phyloP scores from a whole-genome alignment of 208 protist species.

The Leishmania tropica region DNA sequence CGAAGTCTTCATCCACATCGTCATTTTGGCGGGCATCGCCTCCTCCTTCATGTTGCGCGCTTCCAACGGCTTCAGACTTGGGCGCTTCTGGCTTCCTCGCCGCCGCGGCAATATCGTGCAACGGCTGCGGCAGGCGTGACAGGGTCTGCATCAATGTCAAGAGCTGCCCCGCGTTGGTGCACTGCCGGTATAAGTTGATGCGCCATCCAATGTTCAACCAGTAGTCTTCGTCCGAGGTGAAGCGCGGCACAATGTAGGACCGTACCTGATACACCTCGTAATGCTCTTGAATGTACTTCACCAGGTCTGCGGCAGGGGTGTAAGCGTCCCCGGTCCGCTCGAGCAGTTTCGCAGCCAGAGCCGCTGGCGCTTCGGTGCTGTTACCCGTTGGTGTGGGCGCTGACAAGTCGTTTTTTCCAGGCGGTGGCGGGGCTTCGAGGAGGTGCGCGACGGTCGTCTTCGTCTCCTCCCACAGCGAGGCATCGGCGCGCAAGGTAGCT shows the following conservation, averaged over 20 bases:
- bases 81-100: neutral
- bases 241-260: constrained; percentile 48
- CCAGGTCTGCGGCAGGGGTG: constrained; percentile 36
- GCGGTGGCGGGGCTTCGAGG: neutral
- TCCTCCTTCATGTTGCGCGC: neutral
- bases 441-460: constrained; percentile 9
- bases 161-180: constrained; percentile 29
- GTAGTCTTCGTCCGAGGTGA: constrained; percentile 53
- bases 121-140: constrained; percentile 22
- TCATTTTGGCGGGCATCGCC: neutral
- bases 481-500: constrained; percentile 10
- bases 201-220: constrained; percentile 64
- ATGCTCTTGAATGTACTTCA: constrained; percentile 42
- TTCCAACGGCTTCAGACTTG: neutral
- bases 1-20: neutral
- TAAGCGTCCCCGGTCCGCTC: neutral
- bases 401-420: neutral
- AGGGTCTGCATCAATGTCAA: constrained; percentile 20
- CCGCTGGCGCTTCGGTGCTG: neutral
- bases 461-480: constrained; percentile 18
- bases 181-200: constrained; percentile 42
- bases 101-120: constrained; percentile 20
- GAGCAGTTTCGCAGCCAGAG: neutral
- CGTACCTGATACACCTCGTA: constrained; percentile 32
- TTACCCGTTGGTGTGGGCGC: neutral